These are phyloP conservation scores for Rutstroemia sp. DNA, from an alignment of 2,329 filamentous ascomycete species.

Conservation along the genomic window DNA sequence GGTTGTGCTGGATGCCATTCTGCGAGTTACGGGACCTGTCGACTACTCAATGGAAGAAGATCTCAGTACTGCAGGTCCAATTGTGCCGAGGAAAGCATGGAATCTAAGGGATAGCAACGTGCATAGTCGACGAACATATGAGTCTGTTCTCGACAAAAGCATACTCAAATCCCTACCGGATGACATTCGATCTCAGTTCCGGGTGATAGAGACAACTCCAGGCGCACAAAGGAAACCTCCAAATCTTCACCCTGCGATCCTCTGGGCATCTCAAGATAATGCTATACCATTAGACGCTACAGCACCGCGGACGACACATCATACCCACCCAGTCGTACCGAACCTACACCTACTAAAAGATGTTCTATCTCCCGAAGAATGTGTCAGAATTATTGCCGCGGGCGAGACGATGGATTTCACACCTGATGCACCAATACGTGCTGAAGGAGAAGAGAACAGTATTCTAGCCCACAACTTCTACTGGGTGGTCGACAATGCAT, in stretches of 20 bases:
- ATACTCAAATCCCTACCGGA: slow-evolving; percentile 39
- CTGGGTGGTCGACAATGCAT: slow-evolving; percentile 58
- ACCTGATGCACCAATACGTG: slow-evolving; percentile 59
- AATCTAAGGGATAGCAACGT: slow-evolving; percentile 40
- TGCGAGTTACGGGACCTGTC: slow-evolving; percentile 55
- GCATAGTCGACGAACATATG: slow-evolving; percentile 40
- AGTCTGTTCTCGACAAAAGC: slow-evolving; percentile 50
- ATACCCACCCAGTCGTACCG: slow-evolving; percentile 53
- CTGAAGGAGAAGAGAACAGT: slow-evolving; percentile 53
- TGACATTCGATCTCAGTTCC: slow-evolving; percentile 37
- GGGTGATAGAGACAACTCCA: slow-evolving; percentile 53
- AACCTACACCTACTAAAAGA: slow-evolving; percentile 52
- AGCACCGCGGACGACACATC: slow-evolving; percentile 44
- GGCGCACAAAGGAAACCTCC: slow-evolving; percentile 57
- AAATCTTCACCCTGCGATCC: slow-evolving; percentile 58
- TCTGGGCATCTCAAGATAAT: slow-evolving; percentile 53
- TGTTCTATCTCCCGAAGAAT: slow-evolving; percentile 54
- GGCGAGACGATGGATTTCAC: slow-evolving; percentile 59
- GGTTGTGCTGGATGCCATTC: slow-evolving; percentile 53
- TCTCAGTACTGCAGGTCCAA: slow-evolving; percentile 20
- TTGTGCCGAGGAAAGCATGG: slow-evolving; percentile 50
- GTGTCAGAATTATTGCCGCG: slow-evolving; percentile 57
- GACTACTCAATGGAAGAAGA: slow-evolving; percentile 36
- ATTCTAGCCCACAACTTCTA: slow-evolving; percentile 68
- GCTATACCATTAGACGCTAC: slow-evolving; percentile 43